These are phyloP conservation scores for Stagonosporopsis cucurbitacearum DNA, from an alignment of 2,329 filamentous ascomycete species.

Conservation along the genomic window DNA sequence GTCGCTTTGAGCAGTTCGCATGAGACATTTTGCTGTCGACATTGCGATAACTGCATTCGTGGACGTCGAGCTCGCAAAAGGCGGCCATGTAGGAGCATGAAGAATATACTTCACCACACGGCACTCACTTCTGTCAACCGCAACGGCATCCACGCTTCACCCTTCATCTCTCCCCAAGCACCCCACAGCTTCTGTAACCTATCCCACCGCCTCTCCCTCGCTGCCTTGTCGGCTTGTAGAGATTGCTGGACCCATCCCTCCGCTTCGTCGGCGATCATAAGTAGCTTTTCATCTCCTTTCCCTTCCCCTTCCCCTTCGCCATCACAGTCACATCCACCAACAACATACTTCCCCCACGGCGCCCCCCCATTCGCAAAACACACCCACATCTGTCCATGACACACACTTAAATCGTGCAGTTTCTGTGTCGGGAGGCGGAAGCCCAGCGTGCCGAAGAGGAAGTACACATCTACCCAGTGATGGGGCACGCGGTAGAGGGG, in stretches of 20 bases:
- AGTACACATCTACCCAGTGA: conserved; percentile 23
- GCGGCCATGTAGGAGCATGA: too few relatives aligned
- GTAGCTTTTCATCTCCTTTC: neutral
- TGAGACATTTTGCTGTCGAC: too few relatives aligned
- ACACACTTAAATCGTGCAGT: neutral
- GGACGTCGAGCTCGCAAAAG: too few relatives aligned
- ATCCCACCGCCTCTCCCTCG: neutral
- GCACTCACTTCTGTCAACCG: neutral
- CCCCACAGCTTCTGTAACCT: neutral
- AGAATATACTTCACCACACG: too few relatives aligned
- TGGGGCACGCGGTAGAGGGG: conserved; percentile 31
- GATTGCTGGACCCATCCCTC: neutral
- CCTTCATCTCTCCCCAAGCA: neutral
- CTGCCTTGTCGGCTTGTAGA: neutral
- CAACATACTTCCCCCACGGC: neutral
- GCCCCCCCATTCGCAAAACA: neutral
- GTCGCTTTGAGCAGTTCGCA: too few relatives aligned
- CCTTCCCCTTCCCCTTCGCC: too few relatives aligned
- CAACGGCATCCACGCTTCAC: neutral
- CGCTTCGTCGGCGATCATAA: neutral
- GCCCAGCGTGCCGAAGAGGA: neutral
- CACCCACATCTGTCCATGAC: neutral
- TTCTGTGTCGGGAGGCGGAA: neutral
- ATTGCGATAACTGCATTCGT: too few relatives aligned
- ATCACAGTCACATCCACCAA: neutral